These are phyloP conservation scores for Cicer cuneatum DNA, from an alignment of 306 rosid genomes.

Conservation along the genomic window DNA sequence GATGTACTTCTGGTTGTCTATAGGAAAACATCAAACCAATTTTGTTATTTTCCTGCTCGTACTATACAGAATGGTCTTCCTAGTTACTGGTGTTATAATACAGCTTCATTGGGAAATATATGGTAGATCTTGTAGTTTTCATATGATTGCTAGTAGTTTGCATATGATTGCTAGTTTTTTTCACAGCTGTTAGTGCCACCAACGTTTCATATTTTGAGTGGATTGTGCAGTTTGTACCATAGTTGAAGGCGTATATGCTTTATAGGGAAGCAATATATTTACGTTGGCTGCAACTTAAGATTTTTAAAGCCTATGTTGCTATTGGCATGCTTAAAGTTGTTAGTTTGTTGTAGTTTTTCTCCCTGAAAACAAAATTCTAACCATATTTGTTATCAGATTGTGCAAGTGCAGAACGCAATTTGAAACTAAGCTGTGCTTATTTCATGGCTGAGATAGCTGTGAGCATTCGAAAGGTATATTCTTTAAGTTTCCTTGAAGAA, in stretches of 20 bases:
- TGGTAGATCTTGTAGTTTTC: background rate
- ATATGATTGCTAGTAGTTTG: constrained; percentile 20
- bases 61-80: constrained; percentile 34
- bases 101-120: constrained; percentile 19
- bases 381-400: constrained; percentile 58
- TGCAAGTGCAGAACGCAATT: constrained; percentile 81
- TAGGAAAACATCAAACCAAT: constrained; percentile 19
- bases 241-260: constrained; percentile 31
- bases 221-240: constrained; percentile 34
- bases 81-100: constrained; percentile 18
- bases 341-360: constrained; percentile 26
- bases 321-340: constrained; percentile 17
- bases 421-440: constrained; percentile 76
- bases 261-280: background rate
- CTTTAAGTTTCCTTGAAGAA: constrained; percentile 37
- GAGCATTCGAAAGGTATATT: constrained; percentile 87
- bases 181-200: constrained; percentile 2
- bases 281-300: constrained; percentile 5
- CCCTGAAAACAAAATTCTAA: constrained; percentile 35
- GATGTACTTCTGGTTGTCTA: constrained; percentile 10
- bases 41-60: constrained; percentile 25
- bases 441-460: constrained; percentile 90
- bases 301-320: constrained; percentile 25
- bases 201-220: background rate
- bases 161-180: constrained; percentile 36